Percentiles rank a stretch among this genome's conserved stretches.
Evolutionary conservation across 2,329 filamentous ascomycete genomes (phyloP).

Genomic region (Colletotrichum sp.): DNA sequence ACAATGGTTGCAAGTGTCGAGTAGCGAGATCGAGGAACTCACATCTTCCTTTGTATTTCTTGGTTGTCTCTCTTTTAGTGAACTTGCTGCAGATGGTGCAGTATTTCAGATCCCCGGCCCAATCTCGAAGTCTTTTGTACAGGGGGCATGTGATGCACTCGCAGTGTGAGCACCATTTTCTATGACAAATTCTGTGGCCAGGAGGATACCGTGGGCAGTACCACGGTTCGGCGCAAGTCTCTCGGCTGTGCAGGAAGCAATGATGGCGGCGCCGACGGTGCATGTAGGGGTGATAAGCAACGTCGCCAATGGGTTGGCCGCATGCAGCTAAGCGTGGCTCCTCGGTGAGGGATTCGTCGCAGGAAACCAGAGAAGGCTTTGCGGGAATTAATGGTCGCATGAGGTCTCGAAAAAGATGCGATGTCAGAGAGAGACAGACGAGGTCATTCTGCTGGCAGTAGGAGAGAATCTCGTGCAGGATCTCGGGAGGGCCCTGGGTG

Average conservation of each 20-base stretch:
- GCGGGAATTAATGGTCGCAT: not conserved
- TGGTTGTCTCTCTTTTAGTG: not conserved
- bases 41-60: conserved; percentile 4
- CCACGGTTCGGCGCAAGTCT: not conserved
- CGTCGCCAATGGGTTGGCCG: not conserved
- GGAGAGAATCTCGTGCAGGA: not conserved
- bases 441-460: not conserved
- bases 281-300: not conserved
- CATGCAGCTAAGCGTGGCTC: not conserved
- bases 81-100: not conserved
- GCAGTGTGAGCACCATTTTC: not conserved
- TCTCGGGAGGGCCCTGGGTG: not conserved
- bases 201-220: not conserved
- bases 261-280: not conserved
- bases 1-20: not conserved
- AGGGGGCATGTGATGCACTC: conserved; percentile 1
- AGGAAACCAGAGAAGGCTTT: not conserved
- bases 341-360: not conserved
- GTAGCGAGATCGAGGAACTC: not conserved
- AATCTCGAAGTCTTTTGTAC: not conserved
- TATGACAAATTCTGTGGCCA: not conserved
- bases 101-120: not conserved
- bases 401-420: not conserved
- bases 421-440: not conserved
- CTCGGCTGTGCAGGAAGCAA: not conserved